These are phyloP conservation scores for Sordariomycetes sp. DNA, from an alignment of 2,329 filamentous ascomycete genomes.

Conservation along the genomic window DNA sequence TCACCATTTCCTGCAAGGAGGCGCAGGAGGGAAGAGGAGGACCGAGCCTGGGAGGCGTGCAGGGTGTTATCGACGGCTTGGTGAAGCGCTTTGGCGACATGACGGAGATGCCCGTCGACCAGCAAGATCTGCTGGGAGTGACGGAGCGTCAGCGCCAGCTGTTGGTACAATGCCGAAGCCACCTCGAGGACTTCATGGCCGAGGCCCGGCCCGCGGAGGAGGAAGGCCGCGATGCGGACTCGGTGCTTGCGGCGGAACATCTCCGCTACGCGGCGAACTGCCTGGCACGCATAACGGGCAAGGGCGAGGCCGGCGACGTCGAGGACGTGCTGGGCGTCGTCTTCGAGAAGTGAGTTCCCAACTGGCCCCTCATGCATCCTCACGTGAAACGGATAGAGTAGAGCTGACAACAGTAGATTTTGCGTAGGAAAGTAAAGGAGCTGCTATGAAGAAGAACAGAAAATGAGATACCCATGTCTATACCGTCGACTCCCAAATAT, in stretches of 20 bases:
- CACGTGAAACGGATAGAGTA: too few relatives aligned
- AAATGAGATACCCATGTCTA: neutral
- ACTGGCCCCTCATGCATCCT: too few relatives aligned
- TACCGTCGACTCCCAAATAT: too few relatives aligned
- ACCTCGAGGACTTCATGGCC: constrained; percentile 65
- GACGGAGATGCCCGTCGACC: constrained; percentile 61
- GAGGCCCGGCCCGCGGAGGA: constrained; percentile 34
- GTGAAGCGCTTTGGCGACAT: constrained; percentile 59
- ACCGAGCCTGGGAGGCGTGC: constrained; percentile 55
- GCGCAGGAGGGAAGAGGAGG: constrained; percentile 25
- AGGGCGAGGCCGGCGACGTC: constrained; percentile 77
- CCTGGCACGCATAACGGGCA: constrained; percentile 80
- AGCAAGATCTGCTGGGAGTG: constrained; percentile 80
- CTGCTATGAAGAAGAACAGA: neutral
- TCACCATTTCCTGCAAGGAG: constrained; percentile 63
- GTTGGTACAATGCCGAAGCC: constrained; percentile 59
- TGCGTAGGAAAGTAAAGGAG: constrained; percentile 33
- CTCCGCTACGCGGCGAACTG: constrained; percentile 71
- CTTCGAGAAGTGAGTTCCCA: constrained; percentile 76
- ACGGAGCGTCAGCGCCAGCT: constrained; percentile 83
- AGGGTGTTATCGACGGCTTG: constrained; percentile 58
- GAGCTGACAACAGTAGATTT: constrained; percentile 20
- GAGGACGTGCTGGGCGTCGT: constrained; percentile 95
- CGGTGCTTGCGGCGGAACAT: constrained; percentile 85
- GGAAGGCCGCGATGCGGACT: constrained; percentile 53